Conservation (phyloP, 148 eudicot species). For the Rheum nobile region DNA sequence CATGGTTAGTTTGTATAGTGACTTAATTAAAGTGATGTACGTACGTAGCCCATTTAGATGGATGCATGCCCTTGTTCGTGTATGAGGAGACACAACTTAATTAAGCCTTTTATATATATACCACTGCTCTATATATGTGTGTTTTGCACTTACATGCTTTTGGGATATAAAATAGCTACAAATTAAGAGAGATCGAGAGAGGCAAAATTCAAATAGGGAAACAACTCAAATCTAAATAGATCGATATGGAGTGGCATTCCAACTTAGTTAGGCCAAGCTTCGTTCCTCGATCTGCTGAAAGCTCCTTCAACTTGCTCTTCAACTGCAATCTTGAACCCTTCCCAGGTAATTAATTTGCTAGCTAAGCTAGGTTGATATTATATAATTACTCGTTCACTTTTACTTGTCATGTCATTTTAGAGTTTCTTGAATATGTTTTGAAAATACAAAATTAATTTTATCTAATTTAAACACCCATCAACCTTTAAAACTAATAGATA, state of each 20-base stretch:
- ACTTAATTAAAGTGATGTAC: background rate
- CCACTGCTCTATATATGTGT: background rate
- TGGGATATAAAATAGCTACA: background rate
- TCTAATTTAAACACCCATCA: too few relatives aligned
- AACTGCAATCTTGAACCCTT: constrained; percentile 36
- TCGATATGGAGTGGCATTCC: constrained; percentile 51
- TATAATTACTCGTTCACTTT: too few relatives aligned
- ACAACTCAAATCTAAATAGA: too few relatives aligned
- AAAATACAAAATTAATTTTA: too few relatives aligned
- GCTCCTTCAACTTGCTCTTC: constrained; percentile 38
- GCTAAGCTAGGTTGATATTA: too few relatives aligned
- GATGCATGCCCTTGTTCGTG: background rate
- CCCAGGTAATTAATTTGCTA: constrained; percentile 14
- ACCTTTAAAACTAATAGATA: too few relatives aligned
- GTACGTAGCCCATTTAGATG: background rate
- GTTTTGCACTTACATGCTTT: background rate
- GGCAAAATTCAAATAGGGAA: too few relatives aligned
- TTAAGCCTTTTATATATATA: too few relatives aligned
- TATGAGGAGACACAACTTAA: constrained; percentile 6
- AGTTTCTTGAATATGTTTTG: too few relatives aligned
- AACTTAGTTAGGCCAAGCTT: constrained; percentile 22
- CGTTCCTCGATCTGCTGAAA: constrained; percentile 30
- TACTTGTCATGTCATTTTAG: too few relatives aligned
- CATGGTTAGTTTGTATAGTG: background rate
- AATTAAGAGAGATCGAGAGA: background rate